These are phyloP conservation scores for Lodderomyces jiufengensis DNA, from an alignment of 1,139 yeast species.

Conservation along the genomic window DNA sequence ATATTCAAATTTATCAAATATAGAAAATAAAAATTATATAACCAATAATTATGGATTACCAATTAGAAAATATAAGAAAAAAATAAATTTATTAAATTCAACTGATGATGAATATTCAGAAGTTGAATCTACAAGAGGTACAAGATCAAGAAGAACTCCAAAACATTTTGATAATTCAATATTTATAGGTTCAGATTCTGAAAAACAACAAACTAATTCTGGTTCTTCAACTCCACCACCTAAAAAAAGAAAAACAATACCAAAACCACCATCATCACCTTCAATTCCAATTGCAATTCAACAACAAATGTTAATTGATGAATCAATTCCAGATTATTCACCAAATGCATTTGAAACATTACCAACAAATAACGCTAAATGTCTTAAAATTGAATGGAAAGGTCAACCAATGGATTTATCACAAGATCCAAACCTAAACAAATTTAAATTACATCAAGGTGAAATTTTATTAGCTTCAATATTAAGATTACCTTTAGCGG, in stretches of 20 bases:
- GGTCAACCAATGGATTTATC: slow-evolving; percentile 94
- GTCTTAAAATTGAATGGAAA: slow-evolving; percentile 92
- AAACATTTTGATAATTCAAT: slow-evolving; percentile 25
- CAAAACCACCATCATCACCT: slow-evolving; percentile 4
- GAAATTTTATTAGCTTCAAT: slow-evolving; percentile 85
- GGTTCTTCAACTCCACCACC: slow-evolving; percentile 20
- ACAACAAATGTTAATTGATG: slow-evolving; percentile 53
- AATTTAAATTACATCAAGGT: slow-evolving; percentile 71
- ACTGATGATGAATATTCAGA: slow-evolving; percentile 17
- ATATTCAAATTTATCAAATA: slow-evolving; percentile 32
- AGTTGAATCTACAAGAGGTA: slow-evolving; percentile 31
- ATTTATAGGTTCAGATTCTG: slow-evolving; percentile 10
- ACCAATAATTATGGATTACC: slow-evolving; percentile 13
- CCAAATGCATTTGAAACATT: slow-evolving; percentile 59
- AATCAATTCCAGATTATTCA: slow-evolving; percentile 65
- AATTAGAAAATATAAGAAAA: slow-evolving; percentile 32
- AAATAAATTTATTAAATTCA: slow-evolving; percentile 16
- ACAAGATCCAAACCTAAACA: slow-evolving; percentile 63
- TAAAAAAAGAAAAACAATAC: slow-evolving; percentile 28
- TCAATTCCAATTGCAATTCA: slow-evolving; percentile 32
- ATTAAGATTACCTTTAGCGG: slow-evolving; percentile 81
- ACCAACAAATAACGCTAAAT: slow-evolving; percentile 61
- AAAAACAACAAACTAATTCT: background rate
- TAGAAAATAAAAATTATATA: slow-evolving; percentile 16
- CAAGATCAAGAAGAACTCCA: slow-evolving; percentile 53